phyloP scores from a whole-genome alignment of 192 early-diverging fungal species.

The Gonapodya sp. region DNA sequence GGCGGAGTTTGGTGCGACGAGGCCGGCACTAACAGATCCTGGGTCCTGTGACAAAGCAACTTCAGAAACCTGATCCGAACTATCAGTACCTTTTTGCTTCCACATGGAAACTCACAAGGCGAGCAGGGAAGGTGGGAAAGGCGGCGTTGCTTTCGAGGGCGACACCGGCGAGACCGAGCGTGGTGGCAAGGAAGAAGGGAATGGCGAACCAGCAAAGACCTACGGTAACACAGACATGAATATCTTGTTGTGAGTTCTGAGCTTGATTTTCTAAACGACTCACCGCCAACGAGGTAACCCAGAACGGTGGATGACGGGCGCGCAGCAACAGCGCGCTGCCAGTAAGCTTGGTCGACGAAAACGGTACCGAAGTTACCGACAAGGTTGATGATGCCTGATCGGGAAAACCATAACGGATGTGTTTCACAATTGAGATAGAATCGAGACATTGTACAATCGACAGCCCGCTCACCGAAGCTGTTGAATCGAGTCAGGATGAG shows the following conservation, averaged over 20 bases:
- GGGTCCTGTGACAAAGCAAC: conserved; percentile 8
- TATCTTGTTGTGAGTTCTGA: background rate
- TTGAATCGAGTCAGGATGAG: no score
- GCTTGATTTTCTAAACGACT: conserved; percentile 38
- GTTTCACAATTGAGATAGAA: no score
- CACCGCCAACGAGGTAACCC: conserved; percentile 60
- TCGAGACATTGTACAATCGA: no score
- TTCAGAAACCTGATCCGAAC: no score
- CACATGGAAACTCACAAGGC: conserved; percentile 23
- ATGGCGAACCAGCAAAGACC: conserved; percentile 39
- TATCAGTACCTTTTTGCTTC: no score
- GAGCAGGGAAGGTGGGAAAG: conserved; percentile 45
- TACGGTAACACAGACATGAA: background rate
- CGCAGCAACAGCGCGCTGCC: conserved; percentile 64
- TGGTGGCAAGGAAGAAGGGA: conserved; percentile 62
- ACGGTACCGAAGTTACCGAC: conserved; percentile 72
- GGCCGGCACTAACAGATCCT: conserved; percentile 50
- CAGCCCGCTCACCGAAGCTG: no score
- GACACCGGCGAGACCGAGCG: conserved; percentile 56
- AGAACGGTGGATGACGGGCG: conserved; percentile 55
- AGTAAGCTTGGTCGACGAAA: conserved; percentile 65
- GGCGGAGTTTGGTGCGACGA: conserved; percentile 57
- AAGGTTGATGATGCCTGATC: conserved; percentile 64
- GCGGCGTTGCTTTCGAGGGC: conserved; percentile 42
- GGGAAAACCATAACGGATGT: no score